Conservation (phyloP, 208 protist genomes). For the Leishmania amazonensis region DNA sequence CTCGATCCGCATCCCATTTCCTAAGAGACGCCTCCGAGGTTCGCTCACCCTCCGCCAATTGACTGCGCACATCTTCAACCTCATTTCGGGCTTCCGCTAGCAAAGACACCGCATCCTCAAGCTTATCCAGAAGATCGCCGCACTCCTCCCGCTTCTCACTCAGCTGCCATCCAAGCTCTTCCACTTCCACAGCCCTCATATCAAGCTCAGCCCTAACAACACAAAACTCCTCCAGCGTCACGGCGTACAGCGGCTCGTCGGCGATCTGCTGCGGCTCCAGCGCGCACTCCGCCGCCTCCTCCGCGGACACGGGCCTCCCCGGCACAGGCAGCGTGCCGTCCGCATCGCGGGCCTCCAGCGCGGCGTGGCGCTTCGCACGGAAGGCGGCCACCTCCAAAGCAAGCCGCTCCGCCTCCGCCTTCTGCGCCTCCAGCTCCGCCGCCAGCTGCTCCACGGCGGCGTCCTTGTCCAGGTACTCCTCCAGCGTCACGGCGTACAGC, state of each 20-base stretch:
- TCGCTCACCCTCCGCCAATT: not conserved
- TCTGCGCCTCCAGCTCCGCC: not conserved
- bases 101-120: fast-evolving
- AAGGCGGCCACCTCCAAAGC: constrained; percentile 8
- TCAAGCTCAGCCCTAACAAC: not conserved
- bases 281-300: constrained; percentile 4
- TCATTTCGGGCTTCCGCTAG: not conserved
- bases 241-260: constrained; percentile 32
- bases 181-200: too few species aligned
- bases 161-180: not conserved
- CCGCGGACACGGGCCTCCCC: constrained; percentile 7
- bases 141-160: not conserved
- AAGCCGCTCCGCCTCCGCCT: not conserved
- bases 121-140: not conserved
- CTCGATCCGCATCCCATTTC: too few species aligned
- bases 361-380: constrained; percentile 34
- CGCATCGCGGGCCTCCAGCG: constrained; percentile 30
- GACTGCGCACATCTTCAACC: not conserved
- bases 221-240: constrained; percentile 10
- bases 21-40: not conserved
- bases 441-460: too few species aligned
- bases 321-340: constrained; percentile 33
- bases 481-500: too few species aligned
- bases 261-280: constrained; percentile 26
- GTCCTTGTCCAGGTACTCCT: too few species aligned